Base-by-base conservation (phyloP, 2,329 filamentous ascomycete genomes). In the Phialocephala sp. region DNA sequence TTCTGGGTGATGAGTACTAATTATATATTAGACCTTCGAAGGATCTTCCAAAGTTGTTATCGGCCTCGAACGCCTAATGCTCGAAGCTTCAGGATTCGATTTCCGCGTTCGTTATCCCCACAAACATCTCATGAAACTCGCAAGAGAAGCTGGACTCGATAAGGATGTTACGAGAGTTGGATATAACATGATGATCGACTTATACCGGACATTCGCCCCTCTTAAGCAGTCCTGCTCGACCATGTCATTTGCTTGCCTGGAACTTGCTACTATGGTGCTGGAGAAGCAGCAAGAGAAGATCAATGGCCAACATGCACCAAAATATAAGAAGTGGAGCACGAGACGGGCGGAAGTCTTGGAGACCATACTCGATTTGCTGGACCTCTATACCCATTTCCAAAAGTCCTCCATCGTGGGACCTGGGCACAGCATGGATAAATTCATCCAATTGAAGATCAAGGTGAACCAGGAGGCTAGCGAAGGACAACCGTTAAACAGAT, bases 11-110 rank as follows among this genome's bases (percentile, higher is more conserved):
- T 32, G 6, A 0, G 14, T 8, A 5, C 50, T 54, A 22, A 54
- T 8, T n/a, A 22, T 18, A 12, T 22, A 4, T 57, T 65, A 95
- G 91, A 82, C 91, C 32, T 96, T 98, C 71, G 94, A 98, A 61
- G 83, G 82, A 1, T 87, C 89, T 3, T 91, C 91, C 15, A 91
- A 93, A 70, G 87, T 90, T 65, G 91, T 97, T 69, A 93, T 97
- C 68, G 93, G 92, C 1, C 86, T 98, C 3, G 95, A 99, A 79
- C 87, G 95, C 5, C 86, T 97, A 63, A 96, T 98, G 79, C 89
- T 99, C 60, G 95, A 99, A 79, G 91, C 92, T 1, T 91, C 94
- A 36, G 90, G 91, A 68, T 99, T 99, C 78, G 94, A 99, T 78
- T 98, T 98, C 76, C 89, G 94, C 41, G 94, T 89, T 65, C 89